Evolutionary conservation across 2,329 filamentous ascomycete species (phyloP), one percentile per base, ranked within the genome.

Genomic region (Colletotrichum sojae): DNA sequence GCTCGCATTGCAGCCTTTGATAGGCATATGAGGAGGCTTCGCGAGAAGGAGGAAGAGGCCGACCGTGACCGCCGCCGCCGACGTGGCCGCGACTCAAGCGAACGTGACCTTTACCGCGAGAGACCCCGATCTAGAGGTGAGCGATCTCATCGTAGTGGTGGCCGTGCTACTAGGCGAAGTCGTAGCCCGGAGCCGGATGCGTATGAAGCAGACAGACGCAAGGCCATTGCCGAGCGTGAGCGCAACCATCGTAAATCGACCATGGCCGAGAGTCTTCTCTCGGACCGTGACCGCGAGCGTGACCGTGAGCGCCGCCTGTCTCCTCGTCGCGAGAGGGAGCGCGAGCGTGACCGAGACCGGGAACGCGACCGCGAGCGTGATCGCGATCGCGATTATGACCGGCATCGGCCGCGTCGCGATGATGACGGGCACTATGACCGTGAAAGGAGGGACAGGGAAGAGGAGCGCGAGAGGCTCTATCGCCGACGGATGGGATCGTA

Each of bases 121-220:
- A 85, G 87, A 76, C 90, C 88, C 49, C 79, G 83, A 73, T 84
- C 83, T 59, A 83, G 85, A 80, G 86, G 88, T 84, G 90, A 91
- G 81, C 85, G 88, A 83, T 85, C 87, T 81, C 88, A 90, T 79
- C 88, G 89, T 73, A 83, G 83, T 76, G 83, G 84, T 74, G 84
- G 82, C 73, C 88, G 88, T 75, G 81, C 84, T 76, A 81, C 82
- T 73, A 85, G 93, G 74, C 89, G 89, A 74, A 97, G 93, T 77
- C 94, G 94, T 75, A 95, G 92, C 74, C 95, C 94, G n/a, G 96
- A 98, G 80, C 89, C 90, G 67, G 95, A 99, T 82, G 90, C 94
- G 20, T 99, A 99, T 80, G 96, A 98, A 81, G 96, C 95, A 69
- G 96, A 99, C 78, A 91, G 96, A 73, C 92, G 94, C 76, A 96